A percentile compares a stretch with the other conserved stretches of the same genome.
These are phyloP conservation scores for Cystobasidium pallidum DNA, from an alignment of 1,284 basidiomycete species.

Conservation along the genomic window DNA sequence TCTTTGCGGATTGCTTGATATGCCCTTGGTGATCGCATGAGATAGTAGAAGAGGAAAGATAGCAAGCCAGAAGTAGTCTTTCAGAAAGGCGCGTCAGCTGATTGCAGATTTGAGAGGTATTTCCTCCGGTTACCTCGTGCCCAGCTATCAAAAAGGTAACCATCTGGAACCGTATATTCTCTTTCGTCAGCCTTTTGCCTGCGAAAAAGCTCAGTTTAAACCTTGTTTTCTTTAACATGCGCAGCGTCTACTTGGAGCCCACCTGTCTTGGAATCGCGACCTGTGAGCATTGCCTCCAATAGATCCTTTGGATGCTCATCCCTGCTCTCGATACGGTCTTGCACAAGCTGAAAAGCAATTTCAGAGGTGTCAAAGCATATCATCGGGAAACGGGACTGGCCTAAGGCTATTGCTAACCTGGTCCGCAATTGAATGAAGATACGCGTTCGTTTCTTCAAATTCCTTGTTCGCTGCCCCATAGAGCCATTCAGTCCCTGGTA, in stretches of 20 bases:
- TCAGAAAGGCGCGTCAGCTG: background rate
- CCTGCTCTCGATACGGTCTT: background rate
- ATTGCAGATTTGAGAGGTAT: background rate
- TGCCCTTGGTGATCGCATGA: background rate
- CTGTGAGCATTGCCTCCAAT: background rate
- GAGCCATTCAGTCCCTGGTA: conserved; percentile 3
- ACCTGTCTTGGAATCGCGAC: conserved; percentile 1
- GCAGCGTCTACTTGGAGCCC: background rate
- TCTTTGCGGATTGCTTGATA: conserved; percentile 6
- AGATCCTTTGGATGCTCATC: background rate
- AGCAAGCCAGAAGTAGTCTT: conserved; percentile 12
- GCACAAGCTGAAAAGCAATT: background rate
- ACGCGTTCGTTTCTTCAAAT: background rate
- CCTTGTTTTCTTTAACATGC: background rate
- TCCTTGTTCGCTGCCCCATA: background rate
- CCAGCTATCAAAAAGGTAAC: conserved; percentile 4
- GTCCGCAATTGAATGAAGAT: background rate
- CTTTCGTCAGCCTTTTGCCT: background rate
- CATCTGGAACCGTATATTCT: conserved; percentile 5
- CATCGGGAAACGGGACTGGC: too few species aligned
- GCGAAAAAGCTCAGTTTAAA: background rate
- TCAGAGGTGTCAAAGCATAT: background rate
- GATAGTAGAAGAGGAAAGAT: conserved; percentile 16
- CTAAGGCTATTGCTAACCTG: background rate
- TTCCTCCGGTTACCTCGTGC: background rate